Conservation (phyloP, 768 basidiomycete species). For the Psilocybe tampanensis region DNA sequence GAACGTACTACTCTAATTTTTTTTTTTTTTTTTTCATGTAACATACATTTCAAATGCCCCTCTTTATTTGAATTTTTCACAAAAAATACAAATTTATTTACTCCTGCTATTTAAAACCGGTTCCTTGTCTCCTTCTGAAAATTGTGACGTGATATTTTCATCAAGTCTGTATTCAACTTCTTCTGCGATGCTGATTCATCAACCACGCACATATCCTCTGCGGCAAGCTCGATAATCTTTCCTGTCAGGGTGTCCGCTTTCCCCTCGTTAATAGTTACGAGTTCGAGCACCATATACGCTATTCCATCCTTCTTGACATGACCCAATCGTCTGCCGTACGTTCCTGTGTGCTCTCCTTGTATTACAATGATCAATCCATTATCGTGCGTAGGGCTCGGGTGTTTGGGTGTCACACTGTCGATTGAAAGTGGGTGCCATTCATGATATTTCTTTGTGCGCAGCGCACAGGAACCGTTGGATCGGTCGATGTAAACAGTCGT, state of each 20-base stretch:
- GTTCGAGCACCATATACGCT: background rate
- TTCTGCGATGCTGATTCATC: background rate
- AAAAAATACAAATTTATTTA: no score
- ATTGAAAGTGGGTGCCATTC: background rate
- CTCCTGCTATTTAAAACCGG: no score
- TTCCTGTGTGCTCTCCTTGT: conserved; percentile 16
- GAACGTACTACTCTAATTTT: no score
- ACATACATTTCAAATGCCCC: no score
- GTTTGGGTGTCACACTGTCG: background rate
- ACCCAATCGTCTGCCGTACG: conserved; percentile 11
- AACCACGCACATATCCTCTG: background rate
- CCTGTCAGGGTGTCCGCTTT: background rate
- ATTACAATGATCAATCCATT: conserved; percentile 16
- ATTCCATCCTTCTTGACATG: background rate
- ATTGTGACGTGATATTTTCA: no score
- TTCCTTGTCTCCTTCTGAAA: no score
- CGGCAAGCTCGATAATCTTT: background rate
- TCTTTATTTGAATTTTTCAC: no score
- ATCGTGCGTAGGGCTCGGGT: conserved; percentile 14
- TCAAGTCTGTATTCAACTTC: background rate
- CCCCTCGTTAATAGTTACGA: background rate
- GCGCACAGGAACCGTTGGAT: no score
- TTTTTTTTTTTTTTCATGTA: no score
- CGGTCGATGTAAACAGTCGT: no score
- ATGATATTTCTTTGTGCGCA: background rate